Evolutionary conservation across 257 asterid species (phyloP), one percentile per base, ranked within the genome.

Genomic region (Anisodus tanguticus): DNA sequence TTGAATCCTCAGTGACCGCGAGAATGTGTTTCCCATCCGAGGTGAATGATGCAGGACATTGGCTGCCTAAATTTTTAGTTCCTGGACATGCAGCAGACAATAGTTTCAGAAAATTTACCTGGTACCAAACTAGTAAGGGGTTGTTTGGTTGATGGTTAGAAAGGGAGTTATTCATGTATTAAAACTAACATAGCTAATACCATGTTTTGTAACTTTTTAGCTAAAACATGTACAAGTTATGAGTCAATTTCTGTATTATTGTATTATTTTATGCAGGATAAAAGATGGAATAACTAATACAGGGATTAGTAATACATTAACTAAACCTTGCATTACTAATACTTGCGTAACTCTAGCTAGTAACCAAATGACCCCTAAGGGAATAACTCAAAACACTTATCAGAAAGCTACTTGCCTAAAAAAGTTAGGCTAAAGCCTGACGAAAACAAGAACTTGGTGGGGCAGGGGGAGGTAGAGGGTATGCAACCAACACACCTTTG

Each of bases 21-120:
- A 95, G 85, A 9, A 95, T 66, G 88, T 95, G 98, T 78, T 94
- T 92, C 59, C 98, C 98, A n/a, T 95, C 98, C 3, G 92, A 90
- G 17, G 97, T 94, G 92, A 95, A 95, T 26, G 97, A 85, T 10
- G 98, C 98, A 4, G 94, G 89, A 69, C 76, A 91, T 76, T 91
- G 99, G 88, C 91, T 89, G 19, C 85, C 93, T 22, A 93, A 83
- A 86, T 85, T 86, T 83, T 87, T 87, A 45, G 86, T 85, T 60
- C 98, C 99, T 95, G 82, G 81, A 76, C 81, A 76, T 6, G 81
- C 47, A 11, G 63, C 63, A 76, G 80, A 49, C 43, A 49, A 47
- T 43, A 22, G 19, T 49, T 51, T 74, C 59, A 74, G 80, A 74
- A 74, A 74, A 74, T 6, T 60, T 74, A 49, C 80, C 16, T 15